These are phyloP conservation scores for Tuber brumale DNA, from an alignment of 495 filamentous ascomycete species.

Conservation along the genomic window DNA sequence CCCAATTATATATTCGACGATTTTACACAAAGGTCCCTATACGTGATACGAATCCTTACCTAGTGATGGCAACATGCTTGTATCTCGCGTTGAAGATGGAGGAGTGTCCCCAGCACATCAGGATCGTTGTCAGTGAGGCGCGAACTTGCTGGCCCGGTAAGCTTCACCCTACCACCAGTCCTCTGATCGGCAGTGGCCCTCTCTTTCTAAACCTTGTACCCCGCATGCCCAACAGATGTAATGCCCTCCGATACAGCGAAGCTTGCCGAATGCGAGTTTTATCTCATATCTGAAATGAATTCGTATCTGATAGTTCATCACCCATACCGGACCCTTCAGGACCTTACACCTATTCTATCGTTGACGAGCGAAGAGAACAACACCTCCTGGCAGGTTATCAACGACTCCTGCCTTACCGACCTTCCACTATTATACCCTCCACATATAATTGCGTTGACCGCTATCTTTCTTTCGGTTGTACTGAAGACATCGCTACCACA, in stretches of 20 bases:
- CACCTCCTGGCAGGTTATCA: constrained; percentile 81
- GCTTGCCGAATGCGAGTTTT: constrained; percentile 94
- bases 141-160: constrained; percentile 78
- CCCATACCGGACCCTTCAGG: constrained; percentile 82
- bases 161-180: constrained; percentile 29
- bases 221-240: constrained; percentile 53
- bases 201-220: constrained; percentile 23
- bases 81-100: constrained; percentile 99
- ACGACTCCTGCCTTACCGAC: constrained; percentile 94
- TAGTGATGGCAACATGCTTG: constrained; percentile 80
- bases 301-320: constrained; percentile 93
- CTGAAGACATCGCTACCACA: constrained; percentile 56
- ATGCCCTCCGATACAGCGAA: constrained; percentile 75
- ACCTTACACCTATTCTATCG: constrained; percentile 61
- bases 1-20: constrained; percentile 86
- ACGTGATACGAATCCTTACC: constrained; percentile 86
- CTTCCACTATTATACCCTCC: constrained; percentile 80
- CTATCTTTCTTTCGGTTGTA: constrained; percentile 78
- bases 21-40: constrained; percentile 91
- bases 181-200: constrained; percentile 29
- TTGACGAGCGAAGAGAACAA: constrained; percentile 70
- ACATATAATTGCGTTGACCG: constrained; percentile 83
- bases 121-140: constrained; percentile 76
- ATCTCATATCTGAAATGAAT: constrained; percentile 87
- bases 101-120: constrained; percentile 93